These are phyloP conservation scores for Jasminum sambac DNA, from an alignment of 257 asterid genomes.

Conservation along the genomic window DNA sequence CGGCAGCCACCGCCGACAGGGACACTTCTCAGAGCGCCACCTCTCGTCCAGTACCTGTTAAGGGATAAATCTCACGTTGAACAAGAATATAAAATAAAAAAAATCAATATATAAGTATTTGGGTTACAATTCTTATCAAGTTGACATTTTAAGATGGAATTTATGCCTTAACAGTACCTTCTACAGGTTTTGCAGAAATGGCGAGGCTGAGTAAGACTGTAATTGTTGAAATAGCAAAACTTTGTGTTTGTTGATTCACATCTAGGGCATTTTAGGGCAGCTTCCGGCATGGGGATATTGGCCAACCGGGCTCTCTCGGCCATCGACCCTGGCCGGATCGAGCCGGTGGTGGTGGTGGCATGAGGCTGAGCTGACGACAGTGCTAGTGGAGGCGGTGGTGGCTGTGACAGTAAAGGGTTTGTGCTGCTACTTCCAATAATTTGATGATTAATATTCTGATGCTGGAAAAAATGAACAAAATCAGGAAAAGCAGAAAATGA, in stretches of 20 bases:
- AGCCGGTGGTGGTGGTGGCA: conserved; percentile 36
- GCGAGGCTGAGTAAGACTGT: conserved; percentile 84
- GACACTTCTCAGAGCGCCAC: conserved; percentile 76
- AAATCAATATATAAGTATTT: no score
- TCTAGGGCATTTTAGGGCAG: conserved; percentile 81
- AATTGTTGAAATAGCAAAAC: conserved; percentile 92
- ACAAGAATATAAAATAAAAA: no score
- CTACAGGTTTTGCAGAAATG: conserved; percentile 95
- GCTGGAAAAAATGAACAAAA: conserved; percentile 35
- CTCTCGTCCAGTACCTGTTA: conserved; percentile 91
- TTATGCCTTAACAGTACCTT: no score
- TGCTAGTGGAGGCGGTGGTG: conserved; percentile 3
- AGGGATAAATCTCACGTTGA: no score
- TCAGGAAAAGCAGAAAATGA: conserved; percentile 24
- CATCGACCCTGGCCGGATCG: conserved; percentile 80
- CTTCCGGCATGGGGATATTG: conserved; percentile 76
- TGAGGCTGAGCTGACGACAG: conserved; percentile 32
- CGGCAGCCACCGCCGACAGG: conserved; percentile 92
- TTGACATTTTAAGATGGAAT: no score
- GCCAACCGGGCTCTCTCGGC: conserved; percentile 84
- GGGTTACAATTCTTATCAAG: no score
- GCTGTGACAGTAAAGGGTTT: conserved; percentile 22
- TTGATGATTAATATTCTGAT: conserved; percentile 31
- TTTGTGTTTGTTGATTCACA: conserved; percentile 86
- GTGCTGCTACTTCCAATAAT: conserved; percentile 26